Percentiles rank a stretch among this genome's conserved stretches.
These are phyloP conservation scores for Amylocarpus encephaloides DNA, from an alignment of 2,329 filamentous ascomycete species.

Conservation along the genomic window DNA sequence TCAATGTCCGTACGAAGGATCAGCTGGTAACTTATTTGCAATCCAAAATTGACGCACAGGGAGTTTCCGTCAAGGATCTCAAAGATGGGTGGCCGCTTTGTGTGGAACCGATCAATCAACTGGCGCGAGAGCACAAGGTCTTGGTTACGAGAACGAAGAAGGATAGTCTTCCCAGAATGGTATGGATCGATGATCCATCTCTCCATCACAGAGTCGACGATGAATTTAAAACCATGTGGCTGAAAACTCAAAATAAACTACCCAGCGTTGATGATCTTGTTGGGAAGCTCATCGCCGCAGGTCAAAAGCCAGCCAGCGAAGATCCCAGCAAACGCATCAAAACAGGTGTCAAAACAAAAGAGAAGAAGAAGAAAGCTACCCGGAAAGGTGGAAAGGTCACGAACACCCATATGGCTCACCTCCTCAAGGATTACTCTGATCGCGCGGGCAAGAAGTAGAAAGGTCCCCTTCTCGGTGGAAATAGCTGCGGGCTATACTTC, in stretches of 20 bases:
- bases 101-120: constrained; percentile 66
- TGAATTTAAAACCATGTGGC: constrained; percentile 81
- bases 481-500: background rate
- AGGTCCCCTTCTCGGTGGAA: too few species aligned
- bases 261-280: constrained; percentile 45
- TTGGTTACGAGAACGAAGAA: constrained; percentile 89
- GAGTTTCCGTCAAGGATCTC: constrained; percentile 79
- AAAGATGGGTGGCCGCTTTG: constrained; percentile 94
- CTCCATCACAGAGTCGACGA: constrained; percentile 69
- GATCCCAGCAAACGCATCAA: constrained; percentile 34
- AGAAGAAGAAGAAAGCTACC: constrained; percentile 33
- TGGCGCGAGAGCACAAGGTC: constrained; percentile 74
- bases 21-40: constrained; percentile 78
- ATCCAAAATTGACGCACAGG: constrained; percentile 70
- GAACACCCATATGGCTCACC: constrained; percentile 33
- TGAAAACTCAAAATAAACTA: constrained; percentile 68
- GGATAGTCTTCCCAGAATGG: constrained; percentile 75
- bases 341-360: constrained; percentile 30
- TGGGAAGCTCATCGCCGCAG: constrained; percentile 34
- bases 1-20: constrained; percentile 72
- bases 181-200: constrained; percentile 83
- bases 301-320: constrained; percentile 34
- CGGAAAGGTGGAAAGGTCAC: constrained; percentile 32
- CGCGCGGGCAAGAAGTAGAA: background rate
- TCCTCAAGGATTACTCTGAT: constrained; percentile 21